These are phyloP conservation scores for Leccinum rimulosum DNA, from an alignment of 768 basidiomycete species.

Conservation along the genomic window DNA sequence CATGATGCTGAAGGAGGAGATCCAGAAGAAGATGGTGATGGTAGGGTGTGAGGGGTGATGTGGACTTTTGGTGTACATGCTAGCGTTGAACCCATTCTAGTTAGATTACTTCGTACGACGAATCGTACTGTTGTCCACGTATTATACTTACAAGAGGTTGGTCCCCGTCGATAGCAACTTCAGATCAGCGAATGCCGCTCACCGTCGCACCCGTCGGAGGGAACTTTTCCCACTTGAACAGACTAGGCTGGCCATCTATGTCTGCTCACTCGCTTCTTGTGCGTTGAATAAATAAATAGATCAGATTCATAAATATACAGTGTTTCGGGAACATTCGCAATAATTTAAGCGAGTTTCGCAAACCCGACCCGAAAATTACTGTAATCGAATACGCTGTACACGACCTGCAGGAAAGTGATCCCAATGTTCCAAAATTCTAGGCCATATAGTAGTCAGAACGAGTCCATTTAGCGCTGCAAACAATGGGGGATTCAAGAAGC, in stretches of 20 bases:
- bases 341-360: no score
- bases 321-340: no score
- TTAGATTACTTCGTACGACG: conserved; percentile 5
- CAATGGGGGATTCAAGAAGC: no score
- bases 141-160: conserved; percentile 8
- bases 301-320: no score
- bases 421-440: no score
- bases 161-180: conserved; percentile 33
- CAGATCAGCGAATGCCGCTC: conserved; percentile 59
- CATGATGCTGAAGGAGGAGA: conserved; percentile 68
- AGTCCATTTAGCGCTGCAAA: no score
- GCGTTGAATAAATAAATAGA: no score
- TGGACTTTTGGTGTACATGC: neutral
- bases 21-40: conserved; percentile 57
- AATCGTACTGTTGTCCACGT: conserved; percentile 4
- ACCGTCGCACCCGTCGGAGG: conserved; percentile 39
- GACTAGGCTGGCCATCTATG: conserved; percentile 4
- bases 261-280: no score
- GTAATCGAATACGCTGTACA: no score
- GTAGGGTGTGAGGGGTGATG: conserved; percentile 23
- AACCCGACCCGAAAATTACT: no score
- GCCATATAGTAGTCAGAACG: no score
- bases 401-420: no score
- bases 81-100: neutral
- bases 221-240: conserved; percentile 33